Evolutionary conservation across 495 filamentous ascomycete genomes (phyloP), one percentile per base, ranked within the genome.

Genomic region (Penicillium cataractarum): DNA sequence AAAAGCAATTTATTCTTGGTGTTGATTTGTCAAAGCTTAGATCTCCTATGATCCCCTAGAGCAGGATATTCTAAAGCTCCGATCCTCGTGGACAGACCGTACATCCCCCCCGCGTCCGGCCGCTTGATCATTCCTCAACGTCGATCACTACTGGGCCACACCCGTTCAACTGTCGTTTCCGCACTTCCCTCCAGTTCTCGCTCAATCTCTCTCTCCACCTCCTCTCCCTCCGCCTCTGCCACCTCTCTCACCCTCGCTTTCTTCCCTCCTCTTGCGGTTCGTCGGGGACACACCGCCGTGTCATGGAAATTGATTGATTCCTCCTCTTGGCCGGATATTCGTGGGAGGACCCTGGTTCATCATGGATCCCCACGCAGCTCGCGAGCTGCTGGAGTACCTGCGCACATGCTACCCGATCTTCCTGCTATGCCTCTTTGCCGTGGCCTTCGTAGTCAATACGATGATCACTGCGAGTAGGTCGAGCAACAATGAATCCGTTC

Each of bases 381-480:
- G 66, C n/a, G 71, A 74, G 65, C 73, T 84, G 65, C 72, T 87
- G 63, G 66, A 75, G 55, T 79, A 73, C 64, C 70, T 83, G 53
- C 89, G 88, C 61, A 87, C 83, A 66, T 77, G 81, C 60, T 90
- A 86, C 66, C 89, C 90, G 6, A 83, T 91, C 58, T 68, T 89
- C 55, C 78, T 92, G 55, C 79, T 92, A 40, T 58, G 88, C 55
- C 81, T 92, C 71, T 93, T 92, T 70, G 75, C 91, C 22, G 68
- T 81, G 49, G 82, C 83, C 57, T 91, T 92, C 71, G 78, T 88
- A 15, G 74, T 78, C 65, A 85, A 84, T 71, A 87, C 88, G 53
- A 83, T 92, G 46, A 53, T 82, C 60, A 78, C 80, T 17, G 81
- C 86, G n/a, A 76, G 70, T 42, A 74, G 80, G 64, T 65, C 74